Conservation (phyloP, 306 rosid genomes). For the Gastrolobium bilobum region DNA sequence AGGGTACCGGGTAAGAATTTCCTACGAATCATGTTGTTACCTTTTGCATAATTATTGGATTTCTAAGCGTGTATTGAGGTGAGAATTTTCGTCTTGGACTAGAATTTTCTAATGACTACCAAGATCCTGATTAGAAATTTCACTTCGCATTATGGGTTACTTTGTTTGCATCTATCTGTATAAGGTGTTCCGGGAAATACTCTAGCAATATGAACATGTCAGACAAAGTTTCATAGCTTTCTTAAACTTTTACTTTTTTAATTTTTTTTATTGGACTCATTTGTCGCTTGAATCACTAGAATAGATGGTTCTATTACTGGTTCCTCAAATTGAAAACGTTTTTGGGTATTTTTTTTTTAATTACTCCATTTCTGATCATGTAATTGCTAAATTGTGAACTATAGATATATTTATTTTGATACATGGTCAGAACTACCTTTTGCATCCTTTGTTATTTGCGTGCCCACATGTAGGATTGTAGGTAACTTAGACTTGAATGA, state of each 20-base stretch:
- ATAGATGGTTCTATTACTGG: not conserved
- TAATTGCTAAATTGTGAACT: not conserved
- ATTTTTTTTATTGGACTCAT: not conserved
- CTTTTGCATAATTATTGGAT: not conserved
- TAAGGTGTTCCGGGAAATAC: not conserved
- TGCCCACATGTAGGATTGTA: not conserved
- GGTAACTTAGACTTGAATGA: constrained; percentile 16
- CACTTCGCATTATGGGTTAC: not conserved
- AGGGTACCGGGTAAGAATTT: constrained; percentile 77
- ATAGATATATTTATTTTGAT: not conserved
- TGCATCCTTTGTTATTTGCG: not conserved
- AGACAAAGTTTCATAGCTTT: not conserved
- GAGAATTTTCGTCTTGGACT: not conserved
- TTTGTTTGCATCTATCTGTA: not conserved
- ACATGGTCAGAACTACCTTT: constrained; percentile 28
- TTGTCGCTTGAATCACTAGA: not conserved
- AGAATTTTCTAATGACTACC: not conserved
- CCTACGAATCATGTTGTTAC: not conserved
- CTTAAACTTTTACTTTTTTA: not conserved
- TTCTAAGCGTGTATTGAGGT: not conserved
- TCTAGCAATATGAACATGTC: not conserved
- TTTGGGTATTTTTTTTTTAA: not conserved
- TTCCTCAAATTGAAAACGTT: constrained; percentile 5
- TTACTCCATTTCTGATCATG: constrained; percentile 6
- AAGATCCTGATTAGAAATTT: not conserved